Evolutionary conservation across 108 stramenopile species (phyloP).

Genomic region (Nannochloropsis oceanica): DNA sequence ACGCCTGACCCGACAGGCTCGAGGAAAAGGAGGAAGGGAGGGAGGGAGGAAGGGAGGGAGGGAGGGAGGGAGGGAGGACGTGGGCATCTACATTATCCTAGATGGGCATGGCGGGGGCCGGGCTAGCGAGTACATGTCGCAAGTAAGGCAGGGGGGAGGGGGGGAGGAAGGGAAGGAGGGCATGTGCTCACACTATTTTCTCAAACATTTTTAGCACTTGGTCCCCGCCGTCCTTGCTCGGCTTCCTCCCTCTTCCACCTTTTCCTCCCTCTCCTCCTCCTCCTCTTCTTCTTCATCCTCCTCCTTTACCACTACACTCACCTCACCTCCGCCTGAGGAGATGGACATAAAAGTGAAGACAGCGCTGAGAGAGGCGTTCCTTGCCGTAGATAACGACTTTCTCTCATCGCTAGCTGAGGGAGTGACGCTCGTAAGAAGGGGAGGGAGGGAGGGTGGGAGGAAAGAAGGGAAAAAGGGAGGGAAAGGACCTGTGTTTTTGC

Average conservation of each 20-base stretch:
- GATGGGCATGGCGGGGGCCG: conserved; percentile 30
- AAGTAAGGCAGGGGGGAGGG: not conserved
- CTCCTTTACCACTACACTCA: not conserved
- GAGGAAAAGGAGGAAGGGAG: not conserved
- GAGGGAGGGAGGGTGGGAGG: not conserved
- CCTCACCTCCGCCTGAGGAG: not conserved
- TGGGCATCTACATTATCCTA: conserved; percentile 17
- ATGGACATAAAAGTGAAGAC: not conserved
- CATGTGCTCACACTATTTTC: conserved; percentile 2
- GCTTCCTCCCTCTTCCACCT: not conserved
- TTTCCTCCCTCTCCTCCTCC: not conserved
- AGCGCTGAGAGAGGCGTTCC: not conserved
- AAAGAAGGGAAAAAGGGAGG: not conserved
- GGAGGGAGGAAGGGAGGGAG: not conserved
- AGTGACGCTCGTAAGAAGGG: not conserved
- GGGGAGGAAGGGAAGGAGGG: not conserved
- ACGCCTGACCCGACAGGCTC: not conserved
- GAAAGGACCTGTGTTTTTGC: not conserved
- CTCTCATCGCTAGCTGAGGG: not conserved
- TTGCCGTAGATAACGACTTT: not conserved
- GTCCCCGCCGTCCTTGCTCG: not conserved
- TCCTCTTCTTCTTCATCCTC: too few relatives aligned
- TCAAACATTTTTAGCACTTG: conserved; percentile 10
- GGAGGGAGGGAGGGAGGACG: not conserved
- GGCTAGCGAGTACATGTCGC: conserved; percentile 2